phyloP scores from a whole-genome alignment of 768 basidiomycete genomes.

The Aureoboletus auriporus region DNA sequence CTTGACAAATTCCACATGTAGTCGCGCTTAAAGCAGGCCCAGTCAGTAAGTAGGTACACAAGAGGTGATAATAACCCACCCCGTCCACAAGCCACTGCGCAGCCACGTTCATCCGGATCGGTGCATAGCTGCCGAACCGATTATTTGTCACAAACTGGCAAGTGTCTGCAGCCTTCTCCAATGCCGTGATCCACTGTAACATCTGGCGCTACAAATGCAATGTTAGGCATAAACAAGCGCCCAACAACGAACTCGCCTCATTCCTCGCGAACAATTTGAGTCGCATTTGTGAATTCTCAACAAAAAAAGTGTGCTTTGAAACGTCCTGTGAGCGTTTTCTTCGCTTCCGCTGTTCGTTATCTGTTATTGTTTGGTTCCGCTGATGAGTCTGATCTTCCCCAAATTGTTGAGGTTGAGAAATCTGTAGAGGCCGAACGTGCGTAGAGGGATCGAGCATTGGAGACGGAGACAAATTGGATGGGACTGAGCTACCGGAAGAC shows the following conservation, averaged over 20 bases:
- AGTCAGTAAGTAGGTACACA: neutral
- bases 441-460: slow-evolving; percentile 82
- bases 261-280: slow-evolving; percentile 85
- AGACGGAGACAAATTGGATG: slow-evolving; percentile 38
- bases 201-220: slow-evolving; percentile 74
- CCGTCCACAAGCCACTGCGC: slow-evolving; percentile 99
- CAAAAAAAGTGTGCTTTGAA: slow-evolving; percentile 91
- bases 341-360: slow-evolving; percentile 43
- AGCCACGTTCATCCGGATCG: slow-evolving; percentile 87
- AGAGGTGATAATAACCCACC: slow-evolving; percentile 41
- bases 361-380: slow-evolving; percentile 7
- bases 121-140: slow-evolving; percentile 93
- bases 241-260: slow-evolving; percentile 46
- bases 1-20: slow-evolving; percentile 98
- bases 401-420: slow-evolving; percentile 11
- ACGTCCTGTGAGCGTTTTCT: slow-evolving; percentile 55
- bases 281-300: slow-evolving; percentile 86
- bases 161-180: slow-evolving; percentile 73
- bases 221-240: slow-evolving; percentile 3
- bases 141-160: slow-evolving; percentile 79
- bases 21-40: slow-evolving; percentile 60
- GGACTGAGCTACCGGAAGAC: slow-evolving; percentile 34
- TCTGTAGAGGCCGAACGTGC: slow-evolving; percentile 54
- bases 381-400: slow-evolving; percentile 21
- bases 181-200: slow-evolving; percentile 92